These are phyloP conservation scores for Trichoderma pleuroti DNA, from an alignment of 2,329 filamentous ascomycete genomes.

Conservation along the genomic window DNA sequence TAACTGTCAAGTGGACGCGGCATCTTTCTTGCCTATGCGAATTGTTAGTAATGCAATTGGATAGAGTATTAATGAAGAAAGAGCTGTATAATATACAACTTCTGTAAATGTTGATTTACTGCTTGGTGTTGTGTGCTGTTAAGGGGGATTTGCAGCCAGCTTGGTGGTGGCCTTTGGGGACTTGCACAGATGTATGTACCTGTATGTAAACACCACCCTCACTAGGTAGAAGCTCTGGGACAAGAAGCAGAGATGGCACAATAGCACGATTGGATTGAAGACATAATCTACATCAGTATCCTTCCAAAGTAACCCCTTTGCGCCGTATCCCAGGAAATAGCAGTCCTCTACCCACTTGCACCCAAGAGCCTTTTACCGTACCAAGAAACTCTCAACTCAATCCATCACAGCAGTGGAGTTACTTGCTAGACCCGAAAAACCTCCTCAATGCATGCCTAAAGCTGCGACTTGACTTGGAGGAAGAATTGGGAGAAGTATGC, in stretches of 20 bases:
- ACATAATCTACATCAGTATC: background rate
- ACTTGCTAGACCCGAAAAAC: background rate
- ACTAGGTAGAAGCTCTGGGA: background rate
- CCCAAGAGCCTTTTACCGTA: background rate
- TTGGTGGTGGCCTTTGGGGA: background rate
- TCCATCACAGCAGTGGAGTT: background rate
- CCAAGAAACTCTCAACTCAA: background rate
- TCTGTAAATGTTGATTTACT: background rate
- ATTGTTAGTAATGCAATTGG: background rate
- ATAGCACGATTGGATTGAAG: background rate
- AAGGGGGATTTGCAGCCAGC: background rate
- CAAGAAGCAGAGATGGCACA: background rate
- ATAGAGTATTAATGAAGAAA: no score
- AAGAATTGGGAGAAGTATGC: background rate
- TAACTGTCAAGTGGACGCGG: background rate
- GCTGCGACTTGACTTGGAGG: background rate
- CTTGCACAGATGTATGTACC: background rate
- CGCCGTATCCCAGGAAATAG: constrained; percentile 1
- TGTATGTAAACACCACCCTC: background rate
- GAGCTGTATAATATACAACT: background rate
- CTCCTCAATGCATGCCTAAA: background rate
- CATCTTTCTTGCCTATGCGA: background rate
- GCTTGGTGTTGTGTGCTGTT: background rate
- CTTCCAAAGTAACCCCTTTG: background rate
- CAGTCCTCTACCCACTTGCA: background rate